Percentiles rank a stretch among this genome's conserved stretches.
phyloP scores from a whole-genome alignment of 495 filamentous ascomycete genomes.

The Aspergillus taichungensis region DNA sequence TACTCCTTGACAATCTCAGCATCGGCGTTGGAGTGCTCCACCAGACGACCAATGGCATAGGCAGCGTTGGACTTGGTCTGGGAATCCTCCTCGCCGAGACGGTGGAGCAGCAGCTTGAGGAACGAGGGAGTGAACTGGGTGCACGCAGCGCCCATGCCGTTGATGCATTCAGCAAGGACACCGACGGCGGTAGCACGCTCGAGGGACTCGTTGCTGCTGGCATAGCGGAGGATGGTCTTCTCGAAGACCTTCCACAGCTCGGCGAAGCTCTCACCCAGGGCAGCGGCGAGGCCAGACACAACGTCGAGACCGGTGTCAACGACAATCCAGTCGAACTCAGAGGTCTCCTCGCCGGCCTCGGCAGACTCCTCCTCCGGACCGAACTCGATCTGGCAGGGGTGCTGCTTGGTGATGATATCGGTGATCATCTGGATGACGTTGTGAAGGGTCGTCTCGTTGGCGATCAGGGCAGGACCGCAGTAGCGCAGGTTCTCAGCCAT shows the following conservation, averaged over 20 bases:
- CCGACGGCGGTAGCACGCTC: conserved; percentile 87
- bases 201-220: conserved; percentile 68
- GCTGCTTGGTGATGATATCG: conserved; percentile 72
- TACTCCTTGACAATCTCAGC: conserved; percentile 64
- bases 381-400: conserved; percentile 87
- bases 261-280: conserved; percentile 70
- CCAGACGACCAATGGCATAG: conserved; percentile 78
- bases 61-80: conserved; percentile 94
- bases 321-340: conserved; percentile 95
- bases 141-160: conserved; percentile 68
- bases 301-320: conserved; percentile 92
- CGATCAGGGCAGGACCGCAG: conserved; percentile 79
- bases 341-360: conserved; percentile 65
- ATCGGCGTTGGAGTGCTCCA: conserved; percentile 66
- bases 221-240: conserved; percentile 81
- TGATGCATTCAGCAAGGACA: conserved; percentile 84
- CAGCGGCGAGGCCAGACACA: conserved; percentile 69
- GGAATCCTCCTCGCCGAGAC: conserved; percentile 78
- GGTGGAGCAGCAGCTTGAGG: conserved; percentile 75
- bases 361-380: conserved; percentile 65
- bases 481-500: conserved; percentile 87
- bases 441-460: conserved; percentile 52
- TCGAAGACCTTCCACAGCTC: conserved; percentile 92
- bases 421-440: conserved; percentile 60
- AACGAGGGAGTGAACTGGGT: conserved; percentile 69